phyloP scores from a whole-genome alignment of 1,139 yeast genomes.

The Wickerhamomyces sp. region DNA sequence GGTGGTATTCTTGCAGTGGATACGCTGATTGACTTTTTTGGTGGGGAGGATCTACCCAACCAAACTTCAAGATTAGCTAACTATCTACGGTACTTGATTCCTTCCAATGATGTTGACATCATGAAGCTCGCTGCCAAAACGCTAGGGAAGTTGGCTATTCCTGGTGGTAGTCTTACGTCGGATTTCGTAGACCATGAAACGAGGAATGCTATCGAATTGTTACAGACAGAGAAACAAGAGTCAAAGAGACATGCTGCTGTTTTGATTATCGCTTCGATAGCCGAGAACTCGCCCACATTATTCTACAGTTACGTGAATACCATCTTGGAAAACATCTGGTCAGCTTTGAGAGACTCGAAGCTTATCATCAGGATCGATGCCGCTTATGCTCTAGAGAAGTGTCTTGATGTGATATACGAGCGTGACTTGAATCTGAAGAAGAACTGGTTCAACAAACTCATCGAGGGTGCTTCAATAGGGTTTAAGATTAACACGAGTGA shows the following conservation, averaged over 20 bases:
- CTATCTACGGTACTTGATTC: constrained; percentile 74
- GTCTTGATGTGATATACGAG: constrained; percentile 72
- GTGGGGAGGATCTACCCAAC: constrained; percentile 72
- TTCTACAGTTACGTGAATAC: constrained; percentile 75
- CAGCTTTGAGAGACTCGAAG: constrained; percentile 77
- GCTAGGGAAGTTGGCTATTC: constrained; percentile 81
- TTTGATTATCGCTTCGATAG: constrained; percentile 75
- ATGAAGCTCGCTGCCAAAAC: constrained; percentile 86
- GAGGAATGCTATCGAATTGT: constrained; percentile 85
- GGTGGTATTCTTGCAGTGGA: constrained; percentile 94
- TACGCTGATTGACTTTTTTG: constrained; percentile 76
- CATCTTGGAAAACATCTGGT: constrained; percentile 81
- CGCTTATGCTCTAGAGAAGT: constrained; percentile 73
- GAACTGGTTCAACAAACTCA: constrained; percentile 70
- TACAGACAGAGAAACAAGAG: constrained; percentile 79
- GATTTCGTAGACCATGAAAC: constrained; percentile 94
- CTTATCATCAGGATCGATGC: constrained; percentile 76
- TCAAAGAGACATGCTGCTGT: constrained; percentile 89
- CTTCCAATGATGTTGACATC: constrained; percentile 77
- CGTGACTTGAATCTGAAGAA: constrained; percentile 70
- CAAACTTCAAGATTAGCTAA: constrained; percentile 90
- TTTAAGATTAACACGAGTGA: constrained; percentile 51
- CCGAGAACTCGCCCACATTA: constrained; percentile 83
- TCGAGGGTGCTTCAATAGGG: constrained; percentile 56
- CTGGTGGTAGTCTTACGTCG: constrained; percentile 85